Evolutionary conservation across 2,329 filamentous ascomycete genomes (phyloP).

Genomic region (Incumbomyces lentus): DNA sequence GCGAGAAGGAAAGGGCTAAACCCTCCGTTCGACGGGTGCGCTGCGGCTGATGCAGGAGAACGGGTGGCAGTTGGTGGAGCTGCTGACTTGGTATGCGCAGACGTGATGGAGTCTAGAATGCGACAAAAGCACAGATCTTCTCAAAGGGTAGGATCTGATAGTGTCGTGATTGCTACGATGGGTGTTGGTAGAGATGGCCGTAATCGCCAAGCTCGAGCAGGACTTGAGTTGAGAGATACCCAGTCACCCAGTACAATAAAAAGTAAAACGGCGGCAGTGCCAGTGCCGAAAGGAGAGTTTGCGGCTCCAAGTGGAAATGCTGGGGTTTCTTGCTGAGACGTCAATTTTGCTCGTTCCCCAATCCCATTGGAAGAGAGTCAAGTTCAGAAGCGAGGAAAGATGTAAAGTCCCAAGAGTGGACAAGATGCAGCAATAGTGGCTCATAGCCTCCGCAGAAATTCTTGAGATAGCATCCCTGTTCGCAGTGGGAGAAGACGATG

Average conservation of each 20-base stretch:
- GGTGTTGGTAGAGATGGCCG: neutral
- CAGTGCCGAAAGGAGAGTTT: no score
- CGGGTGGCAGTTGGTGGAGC: conserved; percentile 2
- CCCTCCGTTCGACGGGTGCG: neutral
- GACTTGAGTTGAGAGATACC: neutral
- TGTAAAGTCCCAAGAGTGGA: neutral
- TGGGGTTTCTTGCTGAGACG: no score
- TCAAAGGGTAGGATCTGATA: neutral
- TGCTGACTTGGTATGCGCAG: neutral
- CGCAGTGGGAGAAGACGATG: neutral
- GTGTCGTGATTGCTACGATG: neutral
- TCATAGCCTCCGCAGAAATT: no score
- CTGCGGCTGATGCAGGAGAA: conserved; percentile 1
- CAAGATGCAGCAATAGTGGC: neutral
- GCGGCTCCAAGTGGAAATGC: no score
- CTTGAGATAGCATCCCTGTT: neutral
- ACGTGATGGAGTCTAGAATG: neutral
- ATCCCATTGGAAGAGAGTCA: no score
- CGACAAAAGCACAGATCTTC: neutral
- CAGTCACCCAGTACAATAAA: no score
- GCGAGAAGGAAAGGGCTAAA: no score
- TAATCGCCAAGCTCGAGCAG: neutral
- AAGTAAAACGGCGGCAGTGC: no score
- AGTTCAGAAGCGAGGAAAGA: no score
- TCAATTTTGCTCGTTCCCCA: no score